Conservation (phyloP, 805 yeast genomes). For the Wickerhamiella sorbophila region DNA sequence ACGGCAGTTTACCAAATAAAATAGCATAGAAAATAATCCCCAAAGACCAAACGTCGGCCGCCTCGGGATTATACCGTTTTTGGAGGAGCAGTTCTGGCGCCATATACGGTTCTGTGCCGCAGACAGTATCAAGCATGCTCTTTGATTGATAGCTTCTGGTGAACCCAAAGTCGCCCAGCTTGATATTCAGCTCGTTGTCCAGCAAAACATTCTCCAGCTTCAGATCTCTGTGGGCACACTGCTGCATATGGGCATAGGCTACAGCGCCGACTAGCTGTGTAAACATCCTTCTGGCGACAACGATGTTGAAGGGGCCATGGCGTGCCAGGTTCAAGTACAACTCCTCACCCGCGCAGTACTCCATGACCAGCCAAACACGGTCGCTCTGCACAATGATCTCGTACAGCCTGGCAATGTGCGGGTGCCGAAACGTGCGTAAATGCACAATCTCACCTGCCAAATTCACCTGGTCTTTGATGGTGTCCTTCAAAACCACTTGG, state of each 20-base stretch:
- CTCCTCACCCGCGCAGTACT: conserved; percentile 55
- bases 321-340: conserved; percentile 24
- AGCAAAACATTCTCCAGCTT: conserved; percentile 60
- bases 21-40: conserved; percentile 82
- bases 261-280: conserved; percentile 46
- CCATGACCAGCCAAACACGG: conserved; percentile 74
- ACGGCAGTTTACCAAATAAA: conserved; percentile 79
- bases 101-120: conserved; percentile 94
- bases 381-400: conserved; percentile 75
- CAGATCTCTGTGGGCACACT: conserved; percentile 74
- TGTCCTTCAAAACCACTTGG: conserved; percentile 68
- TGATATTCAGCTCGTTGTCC: conserved; percentile 68
- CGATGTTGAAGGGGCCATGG: conserved; percentile 18
- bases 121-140: conserved; percentile 56
- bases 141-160: conserved; percentile 59
- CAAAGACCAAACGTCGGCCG: conserved; percentile 78
- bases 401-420: conserved; percentile 68
- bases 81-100: conserved; percentile 78
- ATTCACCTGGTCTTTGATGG: conserved; percentile 68
- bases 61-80: conserved; percentile 61
- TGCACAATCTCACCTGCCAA: conserved; percentile 83
- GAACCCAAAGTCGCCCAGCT: conserved; percentile 87
- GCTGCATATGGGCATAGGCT: conserved; percentile 59
- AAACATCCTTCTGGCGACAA: conserved; percentile 24
- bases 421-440: conserved; percentile 70